Conservation (phyloP, 345 rosid genomes). For the Noccaea bulbosa region DNA sequence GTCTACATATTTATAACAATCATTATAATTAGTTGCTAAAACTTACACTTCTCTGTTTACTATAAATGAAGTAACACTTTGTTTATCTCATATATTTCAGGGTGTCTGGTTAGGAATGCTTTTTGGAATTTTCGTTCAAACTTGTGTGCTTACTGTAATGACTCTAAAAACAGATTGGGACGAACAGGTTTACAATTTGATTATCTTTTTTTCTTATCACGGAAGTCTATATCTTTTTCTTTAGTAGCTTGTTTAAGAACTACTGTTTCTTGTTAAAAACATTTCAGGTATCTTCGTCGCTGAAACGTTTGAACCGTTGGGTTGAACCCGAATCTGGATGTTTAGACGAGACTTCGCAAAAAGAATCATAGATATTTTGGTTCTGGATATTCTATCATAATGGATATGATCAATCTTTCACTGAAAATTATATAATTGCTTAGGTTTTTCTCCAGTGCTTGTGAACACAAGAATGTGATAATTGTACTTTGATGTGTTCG, state of each 20-base stretch:
- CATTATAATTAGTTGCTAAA: neutral
- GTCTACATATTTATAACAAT: neutral
- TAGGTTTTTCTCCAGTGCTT: neutral
- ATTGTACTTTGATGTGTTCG: neutral
- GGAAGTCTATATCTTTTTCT: too few species aligned
- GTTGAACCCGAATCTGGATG: conserved; percentile 7
- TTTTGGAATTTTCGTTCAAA: conserved; percentile 56
- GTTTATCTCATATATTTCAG: conserved; percentile 34
- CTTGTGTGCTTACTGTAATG: conserved; percentile 39
- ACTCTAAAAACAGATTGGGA: conserved; percentile 43
- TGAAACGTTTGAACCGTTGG: conserved; percentile 35
- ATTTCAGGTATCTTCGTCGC: conserved; percentile 10
- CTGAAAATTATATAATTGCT: neutral
- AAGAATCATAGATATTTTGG: neutral
- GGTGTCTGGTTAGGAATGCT: conserved; percentile 85
- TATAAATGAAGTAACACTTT: neutral
- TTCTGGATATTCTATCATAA: neutral
- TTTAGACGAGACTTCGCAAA: neutral
- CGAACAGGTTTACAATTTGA: conserved; percentile 34
- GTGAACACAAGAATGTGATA: neutral
- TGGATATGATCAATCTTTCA: neutral
- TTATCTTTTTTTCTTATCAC: neutral
- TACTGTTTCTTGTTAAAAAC: neutral
- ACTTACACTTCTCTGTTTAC: neutral
- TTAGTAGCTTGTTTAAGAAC: too few species aligned